phyloP scores from a whole-genome alignment of 1,284 basidiomycete genomes.

The Melanopsichium pennsylvanicum region DNA sequence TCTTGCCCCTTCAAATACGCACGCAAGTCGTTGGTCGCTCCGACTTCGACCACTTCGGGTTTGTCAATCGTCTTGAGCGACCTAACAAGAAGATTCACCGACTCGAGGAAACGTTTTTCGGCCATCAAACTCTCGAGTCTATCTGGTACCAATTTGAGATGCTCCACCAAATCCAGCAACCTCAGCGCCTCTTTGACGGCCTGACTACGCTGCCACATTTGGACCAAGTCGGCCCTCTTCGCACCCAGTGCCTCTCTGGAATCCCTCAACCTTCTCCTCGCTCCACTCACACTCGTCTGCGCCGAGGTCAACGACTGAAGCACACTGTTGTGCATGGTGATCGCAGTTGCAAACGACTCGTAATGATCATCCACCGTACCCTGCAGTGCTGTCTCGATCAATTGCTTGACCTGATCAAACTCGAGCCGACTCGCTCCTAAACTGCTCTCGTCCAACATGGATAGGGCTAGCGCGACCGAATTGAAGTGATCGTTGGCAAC shows the following conservation, averaged over 20 bases:
- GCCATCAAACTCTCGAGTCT: conserved; percentile 91
- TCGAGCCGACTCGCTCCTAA: conserved; percentile 50
- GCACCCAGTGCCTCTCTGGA: conserved; percentile 63
- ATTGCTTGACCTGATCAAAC: conserved; percentile 55
- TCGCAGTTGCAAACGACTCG: conserved; percentile 65
- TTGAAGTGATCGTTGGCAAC: conserved; percentile 63
- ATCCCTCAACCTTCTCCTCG: conserved; percentile 51
- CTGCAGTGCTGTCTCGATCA: conserved; percentile 59
- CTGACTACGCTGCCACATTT: conserved; percentile 63
- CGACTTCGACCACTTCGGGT: conserved; percentile 90
- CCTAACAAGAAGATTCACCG: conserved; percentile 84
- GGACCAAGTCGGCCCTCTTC: conserved; percentile 62
- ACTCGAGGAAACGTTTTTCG: conserved; percentile 90
- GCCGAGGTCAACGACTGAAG: conserved; percentile 47
- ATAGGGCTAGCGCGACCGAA: conserved; percentile 56
- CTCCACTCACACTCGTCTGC: conserved; percentile 53
- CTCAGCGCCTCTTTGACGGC: conserved; percentile 60
- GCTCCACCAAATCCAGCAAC: conserved; percentile 65
- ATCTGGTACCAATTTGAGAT: conserved; percentile 89
- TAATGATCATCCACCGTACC: conserved; percentile 65
- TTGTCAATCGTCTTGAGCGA: conserved; percentile 91
- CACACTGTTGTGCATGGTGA: conserved; percentile 63
- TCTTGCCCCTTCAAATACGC: conserved; percentile 88
- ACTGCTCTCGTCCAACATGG: conserved; percentile 59
- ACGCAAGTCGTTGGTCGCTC: conserved; percentile 87